Percentiles rank a stretch among this genome's conserved stretches.
Conservation (phyloP, 306 rosid genomes). For the Betula pendula region DNA sequence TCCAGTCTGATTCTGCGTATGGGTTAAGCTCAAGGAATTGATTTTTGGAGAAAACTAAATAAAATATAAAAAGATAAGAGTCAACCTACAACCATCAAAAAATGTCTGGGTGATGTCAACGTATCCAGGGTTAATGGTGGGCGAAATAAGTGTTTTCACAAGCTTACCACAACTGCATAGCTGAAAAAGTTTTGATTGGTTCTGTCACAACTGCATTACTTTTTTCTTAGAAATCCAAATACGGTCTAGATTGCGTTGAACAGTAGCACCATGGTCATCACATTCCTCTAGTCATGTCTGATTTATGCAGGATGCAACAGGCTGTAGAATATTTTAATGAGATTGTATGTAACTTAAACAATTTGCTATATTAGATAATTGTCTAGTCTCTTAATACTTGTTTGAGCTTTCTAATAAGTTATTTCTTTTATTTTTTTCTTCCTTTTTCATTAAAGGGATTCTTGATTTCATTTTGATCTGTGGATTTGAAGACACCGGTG, state of each 20-base stretch:
- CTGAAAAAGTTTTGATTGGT: not conserved
- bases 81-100: not conserved
- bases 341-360: not conserved
- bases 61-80: not conserved
- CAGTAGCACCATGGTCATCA: not conserved
- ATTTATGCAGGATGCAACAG: not conserved
- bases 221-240: not conserved
- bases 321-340: not conserved
- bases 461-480: slow-evolving; percentile 6
- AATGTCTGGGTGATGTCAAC: not conserved
- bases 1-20: not conserved
- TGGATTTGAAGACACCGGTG: not conserved
- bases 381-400: not conserved
- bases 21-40: not conserved
- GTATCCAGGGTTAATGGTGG: not conserved
- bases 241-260: not conserved
- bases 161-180: not conserved
- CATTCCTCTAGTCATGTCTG: slow-evolving; percentile 1
- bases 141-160: not conserved
- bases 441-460: not conserved
- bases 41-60: slow-evolving; percentile 2
- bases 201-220: not conserved
- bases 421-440: not conserved
- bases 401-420: not conserved
- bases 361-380: not conserved